Conservation (phyloP, 2,329 filamentous ascomycete species). For the Fusarium sp. region DNA sequence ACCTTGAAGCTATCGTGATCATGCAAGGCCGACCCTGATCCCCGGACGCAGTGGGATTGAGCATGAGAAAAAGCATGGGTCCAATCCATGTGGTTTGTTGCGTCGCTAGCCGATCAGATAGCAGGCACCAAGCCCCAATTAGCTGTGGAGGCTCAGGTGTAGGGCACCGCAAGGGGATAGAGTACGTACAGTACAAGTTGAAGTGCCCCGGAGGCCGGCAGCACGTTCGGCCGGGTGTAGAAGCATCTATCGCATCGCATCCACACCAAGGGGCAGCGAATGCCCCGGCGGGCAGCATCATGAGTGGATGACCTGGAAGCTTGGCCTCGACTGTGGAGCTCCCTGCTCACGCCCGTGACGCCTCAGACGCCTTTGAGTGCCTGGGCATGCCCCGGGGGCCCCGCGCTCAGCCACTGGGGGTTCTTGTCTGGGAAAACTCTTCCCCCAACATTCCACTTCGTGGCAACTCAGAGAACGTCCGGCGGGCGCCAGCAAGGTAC, state of each 20-base stretch:
- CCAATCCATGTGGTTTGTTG: constrained; percentile 7
- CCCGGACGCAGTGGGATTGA: constrained; percentile 23
- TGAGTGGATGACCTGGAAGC: not conserved
- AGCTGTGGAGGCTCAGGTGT: constrained; percentile 2
- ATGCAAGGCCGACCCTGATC: constrained; percentile 41
- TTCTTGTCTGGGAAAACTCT: constrained; percentile 41
- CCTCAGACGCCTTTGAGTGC: constrained; percentile 21
- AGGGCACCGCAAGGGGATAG: constrained; percentile 4
- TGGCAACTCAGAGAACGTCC: constrained; percentile 38
- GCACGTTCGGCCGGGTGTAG: constrained; percentile 34
- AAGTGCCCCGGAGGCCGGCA: constrained; percentile 27
- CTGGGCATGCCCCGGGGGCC: constrained; percentile 31
- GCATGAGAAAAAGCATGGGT: constrained; percentile 20
- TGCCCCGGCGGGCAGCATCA: not conserved
- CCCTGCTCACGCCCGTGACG: constrained; percentile 9
- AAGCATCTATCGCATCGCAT: not conserved
- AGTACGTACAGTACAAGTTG: constrained; percentile 18
- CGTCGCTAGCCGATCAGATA: constrained; percentile 11
- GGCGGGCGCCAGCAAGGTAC: constrained; percentile 41
- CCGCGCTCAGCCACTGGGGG: constrained; percentile 41
- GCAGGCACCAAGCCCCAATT: not conserved
- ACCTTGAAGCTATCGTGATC: constrained; percentile 42
- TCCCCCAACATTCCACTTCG: constrained; percentile 46
- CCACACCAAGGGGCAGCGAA: constrained; percentile 26
- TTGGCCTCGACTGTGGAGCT: constrained; percentile 20